phyloP scores from a whole-genome alignment of 2,329 filamentous ascomycete species.

The Aspergillus tubingensis region DNA sequence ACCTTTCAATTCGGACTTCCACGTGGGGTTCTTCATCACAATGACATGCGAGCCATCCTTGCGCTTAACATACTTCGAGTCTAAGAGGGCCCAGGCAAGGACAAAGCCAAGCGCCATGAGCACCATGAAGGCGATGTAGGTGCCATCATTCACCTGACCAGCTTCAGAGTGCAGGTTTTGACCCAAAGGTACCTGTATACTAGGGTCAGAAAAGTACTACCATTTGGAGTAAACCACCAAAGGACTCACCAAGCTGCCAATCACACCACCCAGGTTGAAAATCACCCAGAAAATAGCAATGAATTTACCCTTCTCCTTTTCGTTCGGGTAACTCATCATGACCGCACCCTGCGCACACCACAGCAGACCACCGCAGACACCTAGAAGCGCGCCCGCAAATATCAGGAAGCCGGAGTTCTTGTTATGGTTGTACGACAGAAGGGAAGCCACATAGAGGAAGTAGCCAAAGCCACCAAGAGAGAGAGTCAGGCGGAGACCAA shows the following conservation, averaged over 20 bases:
- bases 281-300: constrained; percentile 94
- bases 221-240: neutral
- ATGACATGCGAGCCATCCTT: constrained; percentile 78
- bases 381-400: constrained; percentile 52
- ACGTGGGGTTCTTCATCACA: constrained; percentile 86
- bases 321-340: constrained; percentile 79
- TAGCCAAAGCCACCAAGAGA: constrained; percentile 52
- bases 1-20: constrained; percentile 75
- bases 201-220: neutral
- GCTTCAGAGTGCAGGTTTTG: constrained; percentile 48
- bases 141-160: constrained; percentile 63
- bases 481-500: constrained; percentile 47
- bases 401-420: constrained; percentile 51
- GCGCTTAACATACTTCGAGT: constrained; percentile 72
- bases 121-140: constrained; percentile 87
- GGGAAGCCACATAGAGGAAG: constrained; percentile 52
- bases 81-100: constrained; percentile 68
- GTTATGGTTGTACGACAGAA: constrained; percentile 55
- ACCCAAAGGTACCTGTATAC: constrained; percentile 44
- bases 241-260: constrained; percentile 67
- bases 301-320: constrained; percentile 80
- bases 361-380: constrained; percentile 52
- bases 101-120: constrained; percentile 73
- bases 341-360: constrained; percentile 56
- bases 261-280: constrained; percentile 88